These are phyloP conservation scores for Mitragyna speciosa DNA, from an alignment of 257 asterid species.

Conservation along the genomic window DNA sequence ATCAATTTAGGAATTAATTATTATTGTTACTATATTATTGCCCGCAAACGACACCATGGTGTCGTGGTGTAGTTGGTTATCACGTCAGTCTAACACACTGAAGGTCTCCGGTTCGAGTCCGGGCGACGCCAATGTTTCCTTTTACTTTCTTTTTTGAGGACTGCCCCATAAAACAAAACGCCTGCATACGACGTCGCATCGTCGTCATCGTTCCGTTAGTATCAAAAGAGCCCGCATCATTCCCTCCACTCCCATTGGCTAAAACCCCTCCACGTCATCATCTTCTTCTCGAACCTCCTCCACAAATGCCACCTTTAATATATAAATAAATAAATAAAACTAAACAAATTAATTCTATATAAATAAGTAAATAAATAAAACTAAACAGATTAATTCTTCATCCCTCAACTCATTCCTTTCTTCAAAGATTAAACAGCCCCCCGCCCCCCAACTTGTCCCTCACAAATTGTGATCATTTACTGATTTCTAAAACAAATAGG, in stretches of 20 bases:
- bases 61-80: conserved; percentile 99
- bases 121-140: conserved; percentile 58
- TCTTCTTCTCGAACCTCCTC: conserved; percentile 6
- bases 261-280: conserved; percentile 42
- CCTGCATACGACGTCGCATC: background rate
- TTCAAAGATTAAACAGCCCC: no score
- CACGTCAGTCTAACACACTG: conserved; percentile 99
- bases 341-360: background rate
- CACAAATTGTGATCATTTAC: background rate
- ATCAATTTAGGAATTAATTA: no score
- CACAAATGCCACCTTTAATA: conserved; percentile 5
- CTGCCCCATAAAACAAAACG: no score
- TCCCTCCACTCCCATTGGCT: conserved; percentile 53
- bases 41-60: conserved; percentile 21
- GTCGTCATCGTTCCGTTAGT: conserved; percentile 33
- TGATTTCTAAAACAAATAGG: background rate
- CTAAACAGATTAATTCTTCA: background rate
- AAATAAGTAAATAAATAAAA: no score
- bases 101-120: conserved; percentile 80
- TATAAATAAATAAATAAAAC: no score
- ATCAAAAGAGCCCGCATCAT: conserved; percentile 16
- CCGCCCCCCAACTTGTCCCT: no score
- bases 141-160: no score
- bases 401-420: background rate
- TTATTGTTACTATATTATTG: no score